Evolutionary conservation across 2,329 filamentous ascomycete species (phyloP).

Genomic region (Aspergillus puulaauensis): DNA sequence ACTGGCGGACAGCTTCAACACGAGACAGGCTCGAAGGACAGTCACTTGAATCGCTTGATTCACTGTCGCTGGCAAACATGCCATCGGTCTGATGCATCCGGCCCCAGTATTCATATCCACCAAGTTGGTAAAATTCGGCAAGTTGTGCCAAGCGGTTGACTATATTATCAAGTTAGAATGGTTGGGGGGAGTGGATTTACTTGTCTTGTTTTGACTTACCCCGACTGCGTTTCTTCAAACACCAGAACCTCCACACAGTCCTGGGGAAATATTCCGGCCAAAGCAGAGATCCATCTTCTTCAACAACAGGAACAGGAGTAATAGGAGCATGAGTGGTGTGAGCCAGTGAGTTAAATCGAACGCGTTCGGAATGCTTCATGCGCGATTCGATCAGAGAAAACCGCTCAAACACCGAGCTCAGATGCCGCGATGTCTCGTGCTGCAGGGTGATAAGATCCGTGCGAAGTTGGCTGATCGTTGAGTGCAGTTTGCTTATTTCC

Average conservation of each 20-base stretch:
- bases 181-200: background rate
- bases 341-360: conserved; percentile 42
- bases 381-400: conserved; percentile 32
- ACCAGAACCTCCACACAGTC: conserved; percentile 44
- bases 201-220: conserved; percentile 28
- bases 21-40: conserved; percentile 34
- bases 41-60: conserved; percentile 41
- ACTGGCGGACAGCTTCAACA: conserved; percentile 35
- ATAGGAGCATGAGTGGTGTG: conserved; percentile 39
- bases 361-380: conserved; percentile 36
- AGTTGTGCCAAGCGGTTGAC: conserved; percentile 40
- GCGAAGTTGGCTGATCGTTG: conserved; percentile 35
- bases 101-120: conserved; percentile 40
- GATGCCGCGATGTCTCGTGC: conserved; percentile 32
- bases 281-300: conserved; percentile 34
- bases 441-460: conserved; percentile 37
- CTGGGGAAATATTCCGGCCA: conserved; percentile 40
- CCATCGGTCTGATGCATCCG: conserved; percentile 33
- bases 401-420: conserved; percentile 27
- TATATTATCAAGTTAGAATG: conserved; percentile 20
- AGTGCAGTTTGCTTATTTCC: conserved; percentile 38
- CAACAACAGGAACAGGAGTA: conserved; percentile 35
- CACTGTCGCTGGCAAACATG: conserved; percentile 33
- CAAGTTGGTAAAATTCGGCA: conserved; percentile 41
- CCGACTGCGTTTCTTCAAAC: conserved; percentile 41